phyloP scores from a whole-genome alignment of 306 rosid species.

The Inga leiocalycina region DNA sequence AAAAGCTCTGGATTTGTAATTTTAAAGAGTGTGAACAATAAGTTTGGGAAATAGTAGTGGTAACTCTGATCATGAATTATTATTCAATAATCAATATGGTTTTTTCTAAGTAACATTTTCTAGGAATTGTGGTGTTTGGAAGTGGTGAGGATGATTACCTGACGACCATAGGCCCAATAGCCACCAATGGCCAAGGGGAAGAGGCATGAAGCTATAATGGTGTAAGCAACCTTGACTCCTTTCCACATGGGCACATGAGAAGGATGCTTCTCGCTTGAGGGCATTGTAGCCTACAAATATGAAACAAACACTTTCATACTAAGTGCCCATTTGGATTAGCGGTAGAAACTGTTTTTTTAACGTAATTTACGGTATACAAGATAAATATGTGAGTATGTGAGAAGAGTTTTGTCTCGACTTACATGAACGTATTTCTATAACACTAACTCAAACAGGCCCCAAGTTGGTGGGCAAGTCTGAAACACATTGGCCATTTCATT shows the following conservation, averaged over 20 bases:
- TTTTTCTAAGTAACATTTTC: not conserved
- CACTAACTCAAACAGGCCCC: no score
- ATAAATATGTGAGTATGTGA: no score
- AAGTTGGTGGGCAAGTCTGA: not conserved
- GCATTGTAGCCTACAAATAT: constrained; percentile 19
- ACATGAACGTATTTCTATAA: no score
- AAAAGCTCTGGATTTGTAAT: not conserved
- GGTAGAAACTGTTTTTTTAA: no score
- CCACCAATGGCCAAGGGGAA: constrained; percentile 21
- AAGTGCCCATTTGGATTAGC: not conserved
- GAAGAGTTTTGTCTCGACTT: no score
- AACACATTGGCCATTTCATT: not conserved
- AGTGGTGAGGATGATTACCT: not conserved
- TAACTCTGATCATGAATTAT: not conserved
- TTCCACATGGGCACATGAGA: constrained; percentile 21
- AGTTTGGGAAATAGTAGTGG: not conserved
- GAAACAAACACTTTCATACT: not conserved
- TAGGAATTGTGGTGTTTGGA: not conserved
- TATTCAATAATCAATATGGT: not conserved
- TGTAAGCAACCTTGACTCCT: constrained; percentile 14
- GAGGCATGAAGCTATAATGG: constrained; percentile 7
- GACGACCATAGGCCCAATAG: constrained; percentile 11
- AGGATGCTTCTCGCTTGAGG: constrained; percentile 19
- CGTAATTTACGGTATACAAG: no score
- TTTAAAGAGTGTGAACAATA: not conserved